These are phyloP conservation scores for Rhizopogon rudus DNA, from an alignment of 768 basidiomycete genomes.

Conservation along the genomic window DNA sequence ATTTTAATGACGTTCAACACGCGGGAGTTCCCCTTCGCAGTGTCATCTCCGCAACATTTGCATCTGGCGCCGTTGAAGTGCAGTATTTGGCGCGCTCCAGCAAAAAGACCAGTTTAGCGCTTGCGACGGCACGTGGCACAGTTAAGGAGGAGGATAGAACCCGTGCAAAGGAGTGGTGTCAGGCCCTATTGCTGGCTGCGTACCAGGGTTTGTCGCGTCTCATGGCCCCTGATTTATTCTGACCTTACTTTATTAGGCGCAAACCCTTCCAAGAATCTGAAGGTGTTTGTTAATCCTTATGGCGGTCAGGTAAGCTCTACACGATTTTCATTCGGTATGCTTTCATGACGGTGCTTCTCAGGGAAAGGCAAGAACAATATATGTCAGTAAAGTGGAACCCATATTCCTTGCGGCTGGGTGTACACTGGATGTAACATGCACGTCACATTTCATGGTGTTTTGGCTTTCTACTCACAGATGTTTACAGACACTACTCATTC, in stretches of 20 bases:
- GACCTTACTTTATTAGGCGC: conserved; percentile 32
- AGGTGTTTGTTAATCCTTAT: conserved; percentile 73
- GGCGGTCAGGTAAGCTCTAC: conserved; percentile 64
- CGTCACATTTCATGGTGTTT: background rate
- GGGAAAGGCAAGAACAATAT: conserved; percentile 59
- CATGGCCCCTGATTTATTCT: background rate
- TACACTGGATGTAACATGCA: conserved; percentile 56
- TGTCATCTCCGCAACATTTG: conserved; percentile 48
- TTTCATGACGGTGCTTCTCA: conserved; percentile 22
- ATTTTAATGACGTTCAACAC: background rate
- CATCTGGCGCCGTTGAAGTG: conserved; percentile 36
- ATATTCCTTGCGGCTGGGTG: conserved; percentile 67
- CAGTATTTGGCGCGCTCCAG: conserved; percentile 46
- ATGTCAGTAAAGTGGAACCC: conserved; percentile 58
- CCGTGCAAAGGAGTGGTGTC: conserved; percentile 46
- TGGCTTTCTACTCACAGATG: background rate
- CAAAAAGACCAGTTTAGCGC: conserved; percentile 31
- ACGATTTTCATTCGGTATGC: background rate
- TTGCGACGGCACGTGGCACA: conserved; percentile 37
- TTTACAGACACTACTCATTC: conserved; percentile 54
- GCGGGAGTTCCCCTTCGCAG: conserved; percentile 38
- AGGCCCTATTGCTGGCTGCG: conserved; percentile 46
- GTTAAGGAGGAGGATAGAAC: conserved; percentile 30
- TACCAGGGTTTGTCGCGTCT: conserved; percentile 46
- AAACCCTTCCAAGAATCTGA: conserved; percentile 51